Evolutionary conservation across 225 moss, liverwort and hornwort genomes (phyloP), one percentile per base, ranked within the genome.

Genomic region (Antitrichia curtipendula): DNA sequence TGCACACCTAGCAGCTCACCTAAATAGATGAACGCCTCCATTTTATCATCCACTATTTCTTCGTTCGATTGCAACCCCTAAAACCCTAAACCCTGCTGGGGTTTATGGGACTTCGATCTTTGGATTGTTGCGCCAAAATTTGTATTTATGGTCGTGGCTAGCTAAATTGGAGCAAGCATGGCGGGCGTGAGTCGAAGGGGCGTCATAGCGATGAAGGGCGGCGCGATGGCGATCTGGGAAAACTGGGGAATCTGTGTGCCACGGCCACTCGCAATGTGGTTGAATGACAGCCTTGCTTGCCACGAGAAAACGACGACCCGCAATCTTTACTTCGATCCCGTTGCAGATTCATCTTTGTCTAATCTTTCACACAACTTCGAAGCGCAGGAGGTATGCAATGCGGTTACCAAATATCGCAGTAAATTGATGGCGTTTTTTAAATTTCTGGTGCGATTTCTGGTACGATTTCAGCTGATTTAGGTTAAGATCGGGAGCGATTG

Each of bases 161-260:
- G 41, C 64, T 9, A 59, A 65, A 73, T 78, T 72, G 82, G 58
- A 82, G 85, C 82, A 80, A 66, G 24, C 63, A 88, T 90, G 85
- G 81, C 59, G 89, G 80, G 91, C 38, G 60, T 82, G 78, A 86
- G 87, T 81, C 86, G 96, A 75, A 93, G 92, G 23, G 95, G 97
- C 61, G 93, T 93, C 78, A 85, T 92, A 43, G 92, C 94, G 45
- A 86, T 97, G 87, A 97, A 97, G 91, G 93, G 95, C 71, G 96
- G 98, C 41, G 97, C 95, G 95, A 96, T 94, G 65, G 93, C 93
- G 16, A 85, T 95, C 41, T 95, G 95, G 98, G 97, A 95, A 49
- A 95, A 88, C 56, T 96, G 92, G 94, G 95, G 95, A 60, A 89
- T 90, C 19, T 94, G 95, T 53, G 80, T 94, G 83, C 93, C 92